Base-by-base conservation (phyloP, 192 early-diverging fungal genomes). In the Linderina pennispora region DNA sequence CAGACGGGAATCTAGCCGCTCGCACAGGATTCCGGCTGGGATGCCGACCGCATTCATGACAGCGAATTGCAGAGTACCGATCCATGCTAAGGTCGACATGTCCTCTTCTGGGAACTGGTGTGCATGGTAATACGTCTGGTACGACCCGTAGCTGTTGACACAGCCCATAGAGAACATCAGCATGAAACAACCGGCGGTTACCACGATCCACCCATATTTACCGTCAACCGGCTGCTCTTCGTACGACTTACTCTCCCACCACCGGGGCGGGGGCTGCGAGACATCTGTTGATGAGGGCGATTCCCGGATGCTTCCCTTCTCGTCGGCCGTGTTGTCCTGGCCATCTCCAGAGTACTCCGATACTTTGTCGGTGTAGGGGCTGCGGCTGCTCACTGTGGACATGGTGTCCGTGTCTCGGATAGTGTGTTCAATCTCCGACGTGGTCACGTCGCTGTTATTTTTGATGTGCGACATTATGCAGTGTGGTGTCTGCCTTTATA, bases 71-170 rank as follows among this genome's bases (percentile, higher is more conserved):
- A 78, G 32, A 1, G 79, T 77, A 14, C 79, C 77, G 8, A 78
- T 43, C 71, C 68, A 76, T 5, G 79, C 41, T n/a, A 80, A 55
- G 19, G 62, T 48, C 13, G 74, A 74, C 36, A 65, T 60, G 8
- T 55, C 25, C 35, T 71, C 60, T 20, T 65, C 42, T 9, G 58
- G 56, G 15, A 65, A 76, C 23, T 60, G 45, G 36, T 60, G 16
- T 15, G 35, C 2, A 26, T 48, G 56, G 42, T 75, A 72, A 26
- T 64, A 58, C 0, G 70, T 74, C 43, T 76, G 56, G 55, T 76
- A 80, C 1, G 60, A 50, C 24, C 78, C 78, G 43, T 74, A 80
- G 45, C 64, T 68, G 46, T 80, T 77, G 62, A 71, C 62, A 10
- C 62, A 67, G 19, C 78, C 78, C 47, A 80, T 66, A 7, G 76